Evolutionary conservation across 1,284 basidiomycete species (phyloP).

Genomic region (Wolfiporia cocos): DNA sequence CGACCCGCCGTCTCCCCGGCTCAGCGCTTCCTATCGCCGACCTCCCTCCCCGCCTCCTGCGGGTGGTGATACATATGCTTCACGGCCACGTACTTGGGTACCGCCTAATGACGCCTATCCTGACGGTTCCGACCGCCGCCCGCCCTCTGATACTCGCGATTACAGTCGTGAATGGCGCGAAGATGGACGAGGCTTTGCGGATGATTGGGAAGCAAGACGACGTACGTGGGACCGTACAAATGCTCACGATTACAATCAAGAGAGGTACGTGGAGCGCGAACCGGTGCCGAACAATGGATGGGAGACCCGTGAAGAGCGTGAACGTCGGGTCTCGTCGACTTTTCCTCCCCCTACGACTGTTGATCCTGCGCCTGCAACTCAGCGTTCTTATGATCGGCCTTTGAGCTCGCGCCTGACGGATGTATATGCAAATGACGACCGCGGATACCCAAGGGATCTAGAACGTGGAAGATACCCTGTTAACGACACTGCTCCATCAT

Average conservation of each 20-base stretch:
- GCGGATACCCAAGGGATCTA: constrained; percentile 13
- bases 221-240: constrained; percentile 21
- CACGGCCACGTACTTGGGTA: constrained; percentile 19
- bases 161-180: constrained; percentile 23
- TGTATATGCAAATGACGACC: constrained; percentile 14
- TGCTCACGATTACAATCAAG: constrained; percentile 17
- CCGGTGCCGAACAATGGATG: constrained; percentile 15
- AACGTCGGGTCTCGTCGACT: constrained; percentile 17
- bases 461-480: constrained; percentile 22
- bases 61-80: constrained; percentile 12
- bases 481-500: constrained; percentile 13
- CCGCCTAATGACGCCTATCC: constrained; percentile 18
- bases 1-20: constrained; percentile 15
- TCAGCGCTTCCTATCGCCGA: constrained; percentile 17
- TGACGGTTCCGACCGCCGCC: constrained; percentile 10
- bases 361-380: constrained; percentile 8
- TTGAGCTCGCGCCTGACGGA: constrained; percentile 26
- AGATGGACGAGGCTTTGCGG: constrained; percentile 15
- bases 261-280: constrained; percentile 19
- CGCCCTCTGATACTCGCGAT: constrained; percentile 11
- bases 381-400: constrained; percentile 24
- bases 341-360: constrained; percentile 13
- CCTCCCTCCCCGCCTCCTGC: constrained; percentile 10
- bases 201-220: constrained; percentile 16
- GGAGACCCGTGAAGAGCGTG: constrained; percentile 28